These are phyloP conservation scores for Serpula lacrymans DNA, from an alignment of 768 basidiomycete genomes.

Conservation along the genomic window DNA sequence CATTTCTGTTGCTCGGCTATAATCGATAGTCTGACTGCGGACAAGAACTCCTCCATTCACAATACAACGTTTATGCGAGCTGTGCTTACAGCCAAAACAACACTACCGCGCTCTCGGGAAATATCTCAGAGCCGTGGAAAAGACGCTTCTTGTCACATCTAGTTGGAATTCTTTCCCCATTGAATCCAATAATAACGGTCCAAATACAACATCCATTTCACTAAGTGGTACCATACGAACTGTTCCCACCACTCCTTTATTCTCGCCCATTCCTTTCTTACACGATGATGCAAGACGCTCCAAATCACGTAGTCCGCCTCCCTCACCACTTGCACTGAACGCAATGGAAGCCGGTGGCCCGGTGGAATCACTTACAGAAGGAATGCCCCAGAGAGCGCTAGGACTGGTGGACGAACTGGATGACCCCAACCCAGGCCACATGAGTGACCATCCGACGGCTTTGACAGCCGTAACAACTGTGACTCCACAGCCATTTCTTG, in stretches of 20 bases:
- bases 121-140: constrained; percentile 84
- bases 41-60: constrained; percentile 69
- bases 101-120: constrained; percentile 81
- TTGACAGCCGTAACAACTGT: constrained; percentile 61
- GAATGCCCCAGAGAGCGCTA: constrained; percentile 45
- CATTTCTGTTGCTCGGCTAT: neutral
- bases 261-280: constrained; percentile 85
- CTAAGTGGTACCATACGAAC: constrained; percentile 48
- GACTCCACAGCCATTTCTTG: constrained; percentile 44
- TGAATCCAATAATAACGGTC: constrained; percentile 27
- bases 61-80: constrained; percentile 85
- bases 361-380: constrained; percentile 35
- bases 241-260: constrained; percentile 73
- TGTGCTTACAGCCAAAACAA: constrained; percentile 62
- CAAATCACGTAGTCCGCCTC: constrained; percentile 75
- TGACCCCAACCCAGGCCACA: constrained; percentile 78
- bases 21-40: constrained; percentile 9
- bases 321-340: constrained; percentile 62
- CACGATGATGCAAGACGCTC: constrained; percentile 81
- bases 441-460: constrained; percentile 77
- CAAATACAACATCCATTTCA: constrained; percentile 29
- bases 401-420: constrained; percentile 86
- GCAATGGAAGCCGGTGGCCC: constrained; percentile 29
- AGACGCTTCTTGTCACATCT: constrained; percentile 80
- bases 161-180: constrained; percentile 69